Conservation (phyloP, 805 yeast species). For the Candida mattraensis region DNA sequence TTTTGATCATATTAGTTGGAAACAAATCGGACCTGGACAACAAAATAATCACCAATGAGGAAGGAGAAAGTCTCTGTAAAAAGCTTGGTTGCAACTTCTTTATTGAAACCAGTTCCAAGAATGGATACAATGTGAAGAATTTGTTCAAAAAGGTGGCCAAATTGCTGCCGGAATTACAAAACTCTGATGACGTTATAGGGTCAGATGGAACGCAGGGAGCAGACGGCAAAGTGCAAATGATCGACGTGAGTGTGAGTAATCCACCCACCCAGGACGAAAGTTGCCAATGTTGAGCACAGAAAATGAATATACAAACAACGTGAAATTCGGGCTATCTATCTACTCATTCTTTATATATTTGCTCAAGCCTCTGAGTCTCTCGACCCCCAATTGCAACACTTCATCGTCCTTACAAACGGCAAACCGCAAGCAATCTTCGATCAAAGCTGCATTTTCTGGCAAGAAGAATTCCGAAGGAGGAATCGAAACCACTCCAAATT, state of each 20-base stretch:
- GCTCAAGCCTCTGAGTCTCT: constrained; percentile 67
- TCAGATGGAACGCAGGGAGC: constrained; percentile 13
- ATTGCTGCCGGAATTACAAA: constrained; percentile 75
- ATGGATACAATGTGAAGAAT: constrained; percentile 89
- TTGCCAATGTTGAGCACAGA: constrained; percentile 47
- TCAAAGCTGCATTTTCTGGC: constrained; percentile 66
- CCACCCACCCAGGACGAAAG: constrained; percentile 34
- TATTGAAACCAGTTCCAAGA: constrained; percentile 93
- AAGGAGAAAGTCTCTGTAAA: constrained; percentile 77
- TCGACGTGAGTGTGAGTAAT: constrained; percentile 42
- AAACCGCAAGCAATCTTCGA: constrained; percentile 84
- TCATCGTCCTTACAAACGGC: constrained; percentile 95
- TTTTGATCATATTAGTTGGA: constrained; percentile 86
- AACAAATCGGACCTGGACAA: constrained; percentile 86
- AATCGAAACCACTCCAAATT: constrained; percentile 91
- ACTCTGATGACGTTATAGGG: constrained; percentile 25
- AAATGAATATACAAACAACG: no score
- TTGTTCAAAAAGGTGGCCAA: constrained; percentile 89
- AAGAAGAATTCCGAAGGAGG: constrained; percentile 96
- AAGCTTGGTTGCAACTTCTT: constrained; percentile 73
- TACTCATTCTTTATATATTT: constrained; percentile 44
- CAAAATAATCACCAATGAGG: constrained; percentile 79
- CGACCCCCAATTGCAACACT: constrained; percentile 77
- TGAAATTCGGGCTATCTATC: constrained; percentile 1
- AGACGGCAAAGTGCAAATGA: constrained; percentile 37